Evolutionary conservation across 176 grass and related monocot species (phyloP).

Genomic region (Raddia distichophylla): DNA sequence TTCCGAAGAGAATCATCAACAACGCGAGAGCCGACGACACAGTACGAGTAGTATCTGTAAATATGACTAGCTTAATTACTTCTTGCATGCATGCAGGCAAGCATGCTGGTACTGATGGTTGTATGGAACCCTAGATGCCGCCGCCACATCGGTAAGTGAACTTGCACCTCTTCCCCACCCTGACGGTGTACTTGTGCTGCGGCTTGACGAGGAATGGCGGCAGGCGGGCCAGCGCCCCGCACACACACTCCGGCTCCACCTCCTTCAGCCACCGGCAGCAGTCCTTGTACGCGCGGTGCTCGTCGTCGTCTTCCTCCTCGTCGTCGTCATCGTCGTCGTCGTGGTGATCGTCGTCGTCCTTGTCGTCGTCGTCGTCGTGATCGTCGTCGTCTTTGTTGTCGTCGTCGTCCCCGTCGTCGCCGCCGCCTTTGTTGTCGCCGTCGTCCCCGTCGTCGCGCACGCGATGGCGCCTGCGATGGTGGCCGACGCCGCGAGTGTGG

Average conservation of each 20-base stretch:
- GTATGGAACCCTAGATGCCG: constrained; percentile 29
- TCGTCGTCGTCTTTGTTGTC: not conserved
- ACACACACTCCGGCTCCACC: constrained; percentile 81
- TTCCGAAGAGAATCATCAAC: not conserved
- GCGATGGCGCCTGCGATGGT: not conserved
- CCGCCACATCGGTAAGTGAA: constrained; percentile 61
- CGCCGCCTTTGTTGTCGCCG: not conserved
- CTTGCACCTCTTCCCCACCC: constrained; percentile 55
- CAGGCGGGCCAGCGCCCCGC: constrained; percentile 60
- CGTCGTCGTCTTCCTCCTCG: constrained; percentile 33
- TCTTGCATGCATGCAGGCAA: not conserved
- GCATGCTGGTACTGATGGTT: not conserved
- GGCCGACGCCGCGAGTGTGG: not conserved
- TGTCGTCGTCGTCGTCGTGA: not conserved
- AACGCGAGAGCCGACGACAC: not conserved
- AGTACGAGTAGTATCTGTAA: not conserved
- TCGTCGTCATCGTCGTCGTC: not conserved
- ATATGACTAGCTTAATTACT: not conserved
- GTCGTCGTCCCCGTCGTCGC: not conserved
- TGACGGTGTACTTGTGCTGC: constrained; percentile 71
- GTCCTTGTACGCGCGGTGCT: constrained; percentile 58
- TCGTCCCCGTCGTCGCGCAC: constrained; percentile 15
- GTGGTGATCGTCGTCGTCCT: rapidly evolving
- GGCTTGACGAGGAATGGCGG: constrained; percentile 74
- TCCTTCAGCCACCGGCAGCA: constrained; percentile 85